phyloP scores from a whole-genome alignment of 257 asterid genomes.

The Jacaranda copaia region DNA sequence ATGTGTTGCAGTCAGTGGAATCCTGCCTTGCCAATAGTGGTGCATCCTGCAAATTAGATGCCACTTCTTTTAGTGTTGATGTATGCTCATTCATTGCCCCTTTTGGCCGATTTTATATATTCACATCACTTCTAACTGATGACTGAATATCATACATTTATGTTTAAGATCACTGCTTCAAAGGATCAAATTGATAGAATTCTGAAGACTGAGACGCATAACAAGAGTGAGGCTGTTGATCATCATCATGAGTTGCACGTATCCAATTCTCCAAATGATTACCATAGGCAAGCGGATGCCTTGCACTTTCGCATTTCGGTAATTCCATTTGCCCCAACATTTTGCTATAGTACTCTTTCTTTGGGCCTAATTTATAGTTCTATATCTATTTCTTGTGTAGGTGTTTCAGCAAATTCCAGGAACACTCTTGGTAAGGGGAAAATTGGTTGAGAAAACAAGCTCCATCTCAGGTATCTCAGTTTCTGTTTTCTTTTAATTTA shows the following conservation, averaged over 20 bases:
- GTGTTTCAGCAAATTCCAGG: slow-evolving; percentile 95
- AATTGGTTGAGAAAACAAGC: slow-evolving; percentile 59
- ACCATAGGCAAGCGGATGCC: slow-evolving; percentile 39
- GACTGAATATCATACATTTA: slow-evolving; percentile 20
- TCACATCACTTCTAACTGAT: slow-evolving; percentile 11
- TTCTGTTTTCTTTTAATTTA: neutral
- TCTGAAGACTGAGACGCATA: slow-evolving; percentile 46
- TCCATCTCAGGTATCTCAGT: slow-evolving; percentile 58
- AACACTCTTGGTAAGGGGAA: slow-evolving; percentile 75
- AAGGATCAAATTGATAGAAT: slow-evolving; percentile 57
- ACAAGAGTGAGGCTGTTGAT: slow-evolving; percentile 26
- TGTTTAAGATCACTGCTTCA: slow-evolving; percentile 52
- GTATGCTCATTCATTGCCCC: slow-evolving; percentile 49
- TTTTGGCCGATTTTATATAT: neutral
- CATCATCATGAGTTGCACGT: slow-evolving; percentile 36
- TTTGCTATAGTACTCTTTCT: slow-evolving; percentile 1
- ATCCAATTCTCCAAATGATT: slow-evolving; percentile 35
- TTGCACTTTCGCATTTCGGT: slow-evolving; percentile 71
- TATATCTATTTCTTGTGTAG: slow-evolving; percentile 43
- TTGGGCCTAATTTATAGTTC: neutral
- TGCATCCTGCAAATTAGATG: slow-evolving; percentile 69
- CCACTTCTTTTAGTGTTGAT: slow-evolving; percentile 62
- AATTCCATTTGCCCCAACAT: slow-evolving; percentile 27
- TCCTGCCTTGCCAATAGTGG: slow-evolving; percentile 63
- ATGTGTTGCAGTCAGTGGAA: slow-evolving; percentile 78